Evolutionary conservation across 2,329 filamentous ascomycete genomes (phyloP).

Genomic region (Dactylellina cionopaga): DNA sequence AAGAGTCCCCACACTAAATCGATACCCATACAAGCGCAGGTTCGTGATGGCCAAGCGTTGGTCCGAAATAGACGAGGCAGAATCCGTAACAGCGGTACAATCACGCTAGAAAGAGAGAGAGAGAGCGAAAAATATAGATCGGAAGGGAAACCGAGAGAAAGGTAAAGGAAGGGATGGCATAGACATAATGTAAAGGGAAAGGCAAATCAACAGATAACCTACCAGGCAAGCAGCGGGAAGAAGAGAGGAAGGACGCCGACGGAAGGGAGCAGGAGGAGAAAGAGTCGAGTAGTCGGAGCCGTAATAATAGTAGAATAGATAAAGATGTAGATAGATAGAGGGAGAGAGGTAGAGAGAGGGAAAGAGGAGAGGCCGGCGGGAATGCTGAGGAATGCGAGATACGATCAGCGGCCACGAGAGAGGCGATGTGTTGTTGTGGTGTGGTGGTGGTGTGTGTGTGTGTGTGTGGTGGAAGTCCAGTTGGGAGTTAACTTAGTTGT

Average conservation of each 20-base stretch:
- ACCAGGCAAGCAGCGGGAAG: constrained; percentile 45
- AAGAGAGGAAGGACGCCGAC: constrained; percentile 28
- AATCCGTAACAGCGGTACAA: neutral
- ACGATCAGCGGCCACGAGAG: no score
- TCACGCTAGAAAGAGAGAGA: neutral
- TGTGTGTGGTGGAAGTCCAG: no score
- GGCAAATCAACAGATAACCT: neutral
- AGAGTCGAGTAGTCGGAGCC: neutral
- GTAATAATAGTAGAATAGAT: neutral
- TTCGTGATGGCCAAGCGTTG: neutral
- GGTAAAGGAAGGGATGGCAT: neutral
- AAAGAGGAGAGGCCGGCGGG: constrained; percentile 32
- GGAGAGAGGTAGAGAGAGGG: constrained; percentile 4
- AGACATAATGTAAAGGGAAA: neutral
- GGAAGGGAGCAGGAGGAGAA: neutral
- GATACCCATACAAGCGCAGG: neutral
- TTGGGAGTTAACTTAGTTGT: no score
- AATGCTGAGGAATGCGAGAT: constrained; percentile 34
- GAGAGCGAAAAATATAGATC: neutral
- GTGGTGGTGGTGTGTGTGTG: constrained; percentile 37
- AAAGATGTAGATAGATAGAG: neutral
- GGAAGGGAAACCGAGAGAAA: constrained; percentile 2
- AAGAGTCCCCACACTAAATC: constrained; percentile 22
- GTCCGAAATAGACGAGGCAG: constrained; percentile 4
- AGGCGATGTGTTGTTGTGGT: constrained; percentile 38